These are phyloP conservation scores for Globisporangium spinosum DNA, from an alignment of 352 stramenopile species.

Conservation along the genomic window DNA sequence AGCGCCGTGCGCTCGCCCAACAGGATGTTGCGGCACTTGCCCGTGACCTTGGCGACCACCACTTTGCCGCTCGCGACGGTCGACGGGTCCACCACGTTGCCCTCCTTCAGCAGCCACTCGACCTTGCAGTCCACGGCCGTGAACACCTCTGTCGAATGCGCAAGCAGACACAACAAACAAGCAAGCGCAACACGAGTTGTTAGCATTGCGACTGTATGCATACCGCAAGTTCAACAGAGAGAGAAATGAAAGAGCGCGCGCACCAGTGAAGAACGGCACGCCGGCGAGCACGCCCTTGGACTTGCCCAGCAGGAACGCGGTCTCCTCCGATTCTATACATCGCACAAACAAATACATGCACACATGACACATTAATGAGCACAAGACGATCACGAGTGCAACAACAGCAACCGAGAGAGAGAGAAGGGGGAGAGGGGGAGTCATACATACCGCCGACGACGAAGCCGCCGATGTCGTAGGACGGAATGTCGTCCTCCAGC, in stretches of 20 bases:
- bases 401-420: background rate
- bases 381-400: background rate
- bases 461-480: slow-evolving; percentile 96
- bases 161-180: slow-evolving; percentile 1
- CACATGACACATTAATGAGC: slow-evolving; percentile 5
- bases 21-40: slow-evolving; percentile 92
- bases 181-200: background rate
- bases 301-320: slow-evolving; percentile 90
- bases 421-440: background rate
- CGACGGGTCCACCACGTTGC: slow-evolving; percentile 44
- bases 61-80: slow-evolving; percentile 70
- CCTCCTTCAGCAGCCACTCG: slow-evolving; percentile 87
- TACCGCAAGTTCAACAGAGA: background rate
- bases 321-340: slow-evolving; percentile 59
- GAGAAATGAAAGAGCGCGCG: background rate
- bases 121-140: slow-evolving; percentile 87
- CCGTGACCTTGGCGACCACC: slow-evolving; percentile 92
- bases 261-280: slow-evolving; percentile 92
- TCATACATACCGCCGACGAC: slow-evolving; percentile 88
- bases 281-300: slow-evolving; percentile 93
- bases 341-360: slow-evolving; percentile 4
- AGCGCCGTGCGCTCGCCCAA: slow-evolving; percentile 96
- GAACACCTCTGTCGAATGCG: slow-evolving; percentile 83
- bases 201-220: background rate
- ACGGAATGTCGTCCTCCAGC: slow-evolving; percentile 96